These are phyloP conservation scores for Malus hybrid DNA, from an alignment of 331 rosid genomes.

Conservation along the genomic window DNA sequence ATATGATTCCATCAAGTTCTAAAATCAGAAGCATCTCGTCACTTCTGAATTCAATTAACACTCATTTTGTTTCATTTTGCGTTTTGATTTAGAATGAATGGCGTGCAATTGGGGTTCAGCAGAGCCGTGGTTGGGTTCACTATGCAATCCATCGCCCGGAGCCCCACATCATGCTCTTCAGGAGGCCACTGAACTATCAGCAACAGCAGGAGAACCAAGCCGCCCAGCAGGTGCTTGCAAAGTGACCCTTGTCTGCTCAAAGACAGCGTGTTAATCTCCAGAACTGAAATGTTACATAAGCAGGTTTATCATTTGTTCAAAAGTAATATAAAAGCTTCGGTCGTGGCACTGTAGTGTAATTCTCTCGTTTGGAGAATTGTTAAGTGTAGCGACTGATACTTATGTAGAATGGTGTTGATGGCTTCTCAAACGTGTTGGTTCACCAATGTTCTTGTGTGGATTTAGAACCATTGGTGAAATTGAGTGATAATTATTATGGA, in stretches of 20 bases:
- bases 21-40: neutral
- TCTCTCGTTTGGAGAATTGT: constrained; percentile 42
- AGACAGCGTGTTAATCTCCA: neutral
- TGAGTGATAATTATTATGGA: neutral
- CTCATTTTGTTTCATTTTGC: neutral
- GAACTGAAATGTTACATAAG: constrained; percentile 14
- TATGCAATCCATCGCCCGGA: constrained; percentile 94
- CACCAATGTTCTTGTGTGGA: neutral
- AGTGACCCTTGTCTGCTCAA: constrained; percentile 24
- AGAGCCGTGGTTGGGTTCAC: constrained; percentile 99
- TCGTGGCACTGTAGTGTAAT: constrained; percentile 7
- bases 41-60: neutral
- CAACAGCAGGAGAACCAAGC: constrained; percentile 82
- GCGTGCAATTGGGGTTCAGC: constrained; percentile 97
- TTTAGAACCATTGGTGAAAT: neutral
- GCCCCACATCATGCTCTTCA: constrained; percentile 96
- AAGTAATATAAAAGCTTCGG: constrained; percentile 4
- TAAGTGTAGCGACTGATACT: neutral
- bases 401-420: neutral
- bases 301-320: constrained; percentile 13
- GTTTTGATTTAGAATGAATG: constrained; percentile 60
- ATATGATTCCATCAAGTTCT: neutral
- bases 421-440: neutral
- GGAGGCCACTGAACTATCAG: constrained; percentile 90
- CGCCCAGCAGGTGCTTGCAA: constrained; percentile 55